These are phyloP conservation scores for Geotrichum bryndzae DNA, from an alignment of 1,139 yeast genomes.

Conservation along the genomic window DNA sequence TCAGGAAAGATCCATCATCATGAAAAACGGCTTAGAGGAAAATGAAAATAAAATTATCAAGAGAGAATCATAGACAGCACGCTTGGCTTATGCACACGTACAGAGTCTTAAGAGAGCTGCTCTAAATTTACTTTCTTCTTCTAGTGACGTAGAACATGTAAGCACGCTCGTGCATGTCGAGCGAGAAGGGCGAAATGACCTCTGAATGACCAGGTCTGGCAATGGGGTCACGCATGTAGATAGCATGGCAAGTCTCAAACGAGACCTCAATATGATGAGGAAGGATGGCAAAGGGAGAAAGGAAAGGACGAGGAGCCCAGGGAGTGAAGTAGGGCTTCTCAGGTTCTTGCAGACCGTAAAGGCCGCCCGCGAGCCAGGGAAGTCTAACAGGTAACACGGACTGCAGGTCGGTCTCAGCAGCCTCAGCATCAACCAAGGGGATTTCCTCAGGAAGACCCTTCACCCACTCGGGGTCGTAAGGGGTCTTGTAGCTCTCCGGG, in stretches of 20 bases:
- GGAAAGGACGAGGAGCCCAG: conserved; percentile 90
- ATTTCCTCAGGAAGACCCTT: conserved; percentile 45
- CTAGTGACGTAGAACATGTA: conserved; percentile 88
- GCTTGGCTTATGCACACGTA: neutral
- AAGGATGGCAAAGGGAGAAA: conserved; percentile 85
- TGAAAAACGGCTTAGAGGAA: neutral
- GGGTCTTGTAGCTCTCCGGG: conserved; percentile 27
- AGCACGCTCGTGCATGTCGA: conserved; percentile 85
- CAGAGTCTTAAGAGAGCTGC: neutral
- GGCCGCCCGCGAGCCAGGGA: conserved; percentile 44
- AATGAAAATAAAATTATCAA: neutral
- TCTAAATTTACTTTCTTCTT: conserved; percentile 25
- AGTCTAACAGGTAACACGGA: conserved; percentile 26
- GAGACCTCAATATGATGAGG: conserved; percentile 91
- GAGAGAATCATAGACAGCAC: neutral
- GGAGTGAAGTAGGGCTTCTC: conserved; percentile 86
- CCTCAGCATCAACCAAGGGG: conserved; percentile 47
- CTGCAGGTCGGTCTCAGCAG: conserved; percentile 50
- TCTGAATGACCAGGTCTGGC: conserved; percentile 97
- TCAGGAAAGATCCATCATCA: neutral
- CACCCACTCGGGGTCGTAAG: conserved; percentile 56
- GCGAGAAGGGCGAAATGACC: conserved; percentile 84
- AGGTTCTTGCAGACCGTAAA: conserved; percentile 75
- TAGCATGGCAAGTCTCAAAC: conserved; percentile 88
- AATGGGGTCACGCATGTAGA: conserved; percentile 91